These are phyloP conservation scores for Colletotrichum trifolii DNA, from an alignment of 2,329 filamentous ascomycete species.

Conservation along the genomic window DNA sequence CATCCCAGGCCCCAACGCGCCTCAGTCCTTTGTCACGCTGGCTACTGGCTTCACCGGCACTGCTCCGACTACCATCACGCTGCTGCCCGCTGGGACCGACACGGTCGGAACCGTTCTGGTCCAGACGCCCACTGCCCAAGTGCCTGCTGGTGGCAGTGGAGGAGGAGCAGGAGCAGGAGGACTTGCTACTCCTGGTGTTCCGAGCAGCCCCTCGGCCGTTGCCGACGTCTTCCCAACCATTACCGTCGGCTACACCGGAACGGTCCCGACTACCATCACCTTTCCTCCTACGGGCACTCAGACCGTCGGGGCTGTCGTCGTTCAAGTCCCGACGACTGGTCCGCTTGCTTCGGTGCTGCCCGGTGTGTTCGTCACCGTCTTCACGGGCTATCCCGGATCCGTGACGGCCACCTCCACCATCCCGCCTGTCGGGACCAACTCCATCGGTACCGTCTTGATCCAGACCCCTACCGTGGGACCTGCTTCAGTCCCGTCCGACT, in stretches of 20 bases:
- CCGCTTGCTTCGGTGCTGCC: not conserved
- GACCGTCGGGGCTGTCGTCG: constrained; percentile 12
- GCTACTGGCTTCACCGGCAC: constrained; percentile 7
- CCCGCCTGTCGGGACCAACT: constrained; percentile 7
- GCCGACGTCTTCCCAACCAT: constrained; percentile 1
- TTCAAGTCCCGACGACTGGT: constrained; percentile 15
- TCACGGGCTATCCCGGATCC: constrained; percentile 18
- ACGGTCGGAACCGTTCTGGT: constrained; percentile 11
- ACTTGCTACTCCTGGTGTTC: not conserved
- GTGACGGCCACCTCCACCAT: constrained; percentile 22
- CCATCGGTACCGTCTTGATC: constrained; percentile 19
- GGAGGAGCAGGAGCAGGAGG: not conserved
- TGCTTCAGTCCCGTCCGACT: constrained; percentile 1
- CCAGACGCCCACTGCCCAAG: constrained; percentile 12
- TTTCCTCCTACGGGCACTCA: constrained; percentile 7
- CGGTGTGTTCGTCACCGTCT: constrained; percentile 18
- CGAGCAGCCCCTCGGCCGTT: not conserved
- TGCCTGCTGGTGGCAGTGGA: not conserved
- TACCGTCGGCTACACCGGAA: constrained; percentile 6
- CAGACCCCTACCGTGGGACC: constrained; percentile 19
- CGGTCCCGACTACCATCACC: constrained; percentile 18
- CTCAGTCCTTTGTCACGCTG: constrained; percentile 12
- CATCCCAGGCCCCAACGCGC: constrained; percentile 1
- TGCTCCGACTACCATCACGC: constrained; percentile 1
- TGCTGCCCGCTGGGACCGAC: constrained; percentile 7